Base-by-base conservation (phyloP, 2,329 filamentous ascomycete genomes). In the Xylariaceae sp. region DNA sequence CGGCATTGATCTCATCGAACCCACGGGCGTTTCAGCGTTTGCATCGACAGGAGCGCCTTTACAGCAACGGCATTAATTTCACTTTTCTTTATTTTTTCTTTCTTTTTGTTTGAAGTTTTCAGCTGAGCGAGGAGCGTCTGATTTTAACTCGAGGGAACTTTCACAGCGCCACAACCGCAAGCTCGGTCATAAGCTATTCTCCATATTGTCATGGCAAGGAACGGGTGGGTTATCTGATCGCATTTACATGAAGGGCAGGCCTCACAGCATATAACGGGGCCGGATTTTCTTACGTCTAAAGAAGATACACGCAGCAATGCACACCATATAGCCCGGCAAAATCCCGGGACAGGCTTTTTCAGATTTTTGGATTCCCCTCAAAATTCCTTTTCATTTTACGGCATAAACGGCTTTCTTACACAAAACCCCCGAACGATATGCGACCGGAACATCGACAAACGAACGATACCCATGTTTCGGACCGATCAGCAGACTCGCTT, bases 231-330 rank as follows among this genome's bases (percentile, higher is more conserved):
- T 66, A 71, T 74, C 70, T 72, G 69, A 72, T 70, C 75, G 75
- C 76, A 77, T 79, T 76, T 75, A 71, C 71, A 73, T 58, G 69
- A 66, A 68, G 69, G 74, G 73, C 72, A 74, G 72, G 69, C 66
- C 69, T 68, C 63, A 67, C 57, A 56, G 54, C 54, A 74, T 71
- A 73, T 68, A 70, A 68, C 71, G 70, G 71, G 72, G 68, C 49
- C 60, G 52, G 54, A 70, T 71, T 70, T 69, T 62, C 66, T 48
- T 58, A 57, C 48, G 49, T 59, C 58, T 67, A 76, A 72, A 75
- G 69, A 80, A 80, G 76, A 81, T 72, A 73, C 78, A 76, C 64
- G 80, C 80, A 83, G 80, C 80, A 80, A 83, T 83, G 80, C 80
- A 80, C 68, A 69, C 57, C 52, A 67, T 61, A 63, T 62, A 56